These are phyloP conservation scores for Exophiala viscosa DNA, from an alignment of 2,329 filamentous ascomycete genomes.

Conservation along the genomic window DNA sequence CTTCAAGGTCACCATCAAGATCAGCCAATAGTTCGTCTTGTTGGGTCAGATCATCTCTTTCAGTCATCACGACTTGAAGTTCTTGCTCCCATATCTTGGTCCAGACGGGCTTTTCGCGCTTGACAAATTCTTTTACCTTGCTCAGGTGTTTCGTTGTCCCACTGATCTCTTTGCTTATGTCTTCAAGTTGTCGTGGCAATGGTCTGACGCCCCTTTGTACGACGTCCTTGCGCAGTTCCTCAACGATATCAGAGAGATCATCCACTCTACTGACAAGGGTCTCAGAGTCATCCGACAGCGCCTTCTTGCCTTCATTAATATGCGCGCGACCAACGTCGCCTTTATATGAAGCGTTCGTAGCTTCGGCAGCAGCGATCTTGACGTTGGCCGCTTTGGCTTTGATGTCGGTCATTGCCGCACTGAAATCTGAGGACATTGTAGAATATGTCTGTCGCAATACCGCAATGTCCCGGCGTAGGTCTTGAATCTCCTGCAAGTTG, in stretches of 20 bases:
- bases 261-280: slow-evolving; percentile 88
- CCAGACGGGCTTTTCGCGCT: slow-evolving; percentile 90
- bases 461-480: slow-evolving; percentile 79
- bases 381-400: slow-evolving; percentile 77
- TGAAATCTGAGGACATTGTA: slow-evolving; percentile 81
- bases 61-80: slow-evolving; percentile 90
- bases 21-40: slow-evolving; percentile 94
- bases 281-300: slow-evolving; percentile 81
- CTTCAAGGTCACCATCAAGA: slow-evolving; percentile 89
- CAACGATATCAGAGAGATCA: slow-evolving; percentile 93
- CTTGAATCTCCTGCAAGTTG: slow-evolving; percentile 75
- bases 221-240: slow-evolving; percentile 95
- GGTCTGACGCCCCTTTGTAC: slow-evolving; percentile 89
- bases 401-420: slow-evolving; percentile 79
- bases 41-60: slow-evolving; percentile 88
- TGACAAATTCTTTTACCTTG: slow-evolving; percentile 90
- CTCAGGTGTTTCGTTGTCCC: slow-evolving; percentile 78
- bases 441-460: slow-evolving; percentile 91
- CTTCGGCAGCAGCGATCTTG: slow-evolving; percentile 69
- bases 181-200: slow-evolving; percentile 82
- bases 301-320: slow-evolving; percentile 81
- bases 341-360: slow-evolving; percentile 66
- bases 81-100: slow-evolving; percentile 99
- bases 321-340: slow-evolving; percentile 80
- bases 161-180: slow-evolving; percentile 82